Conservation (phyloP, 73 alveolate genomes). For the Paramecium octaurelia region DNA sequence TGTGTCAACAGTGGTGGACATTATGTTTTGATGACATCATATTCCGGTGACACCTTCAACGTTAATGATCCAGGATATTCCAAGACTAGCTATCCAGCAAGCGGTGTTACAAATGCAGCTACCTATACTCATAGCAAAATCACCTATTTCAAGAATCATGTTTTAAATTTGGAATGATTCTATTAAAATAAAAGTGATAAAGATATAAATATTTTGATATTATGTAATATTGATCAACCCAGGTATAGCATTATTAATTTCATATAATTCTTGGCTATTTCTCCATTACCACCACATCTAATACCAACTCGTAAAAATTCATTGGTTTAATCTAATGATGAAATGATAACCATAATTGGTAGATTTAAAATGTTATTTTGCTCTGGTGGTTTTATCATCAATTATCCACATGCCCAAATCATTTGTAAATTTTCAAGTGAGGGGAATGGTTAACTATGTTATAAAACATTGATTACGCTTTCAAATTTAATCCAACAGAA, state of each 20-base stretch:
- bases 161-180: conserved; percentile 38
- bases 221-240: conserved; percentile 10
- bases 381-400: conserved; percentile 11
- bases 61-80: conserved; percentile 77
- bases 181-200: neutral
- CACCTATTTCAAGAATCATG: conserved; percentile 13
- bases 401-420: conserved; percentile 51
- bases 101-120: conserved; percentile 42
- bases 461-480: neutral
- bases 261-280: neutral
- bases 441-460: neutral
- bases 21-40: conserved; percentile 68
- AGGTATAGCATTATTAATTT: conserved; percentile 11
- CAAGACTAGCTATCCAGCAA: neutral
- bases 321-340: conserved; percentile 1
- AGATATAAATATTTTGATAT: neutral
- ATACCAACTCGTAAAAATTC: conserved; percentile 21
- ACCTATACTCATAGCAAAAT: neutral
- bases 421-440: conserved; percentile 20
- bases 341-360: conserved; percentile 27
- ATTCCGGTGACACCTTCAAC: conserved; percentile 52
- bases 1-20: conserved; percentile 76
- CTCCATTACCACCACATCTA: conserved; percentile 52
- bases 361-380: conserved; percentile 3
- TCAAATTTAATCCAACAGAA: conserved; percentile 36